Evolutionary conservation across 73 alveolate genomes (phyloP), one percentile per base, ranked within the genome.

Genomic region (Urostyla sp.): DNA sequence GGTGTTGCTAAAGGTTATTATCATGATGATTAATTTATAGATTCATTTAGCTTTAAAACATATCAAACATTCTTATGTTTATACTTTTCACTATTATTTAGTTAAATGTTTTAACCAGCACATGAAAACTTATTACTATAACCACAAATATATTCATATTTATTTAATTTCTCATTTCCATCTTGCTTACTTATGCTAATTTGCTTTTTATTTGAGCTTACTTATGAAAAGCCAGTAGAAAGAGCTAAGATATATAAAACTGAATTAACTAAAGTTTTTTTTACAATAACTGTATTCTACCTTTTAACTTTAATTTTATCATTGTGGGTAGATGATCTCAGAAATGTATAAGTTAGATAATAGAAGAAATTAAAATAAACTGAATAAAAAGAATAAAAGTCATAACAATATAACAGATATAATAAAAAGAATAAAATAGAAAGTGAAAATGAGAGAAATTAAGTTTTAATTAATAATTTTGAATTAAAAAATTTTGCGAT

Each of bases 131-230:
- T 73, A 4, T n/a, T 20, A 15, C 35, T 46, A 1, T 21, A 23
- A 16, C 85, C 85, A 1, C 27, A 73, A n/a, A 37, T 73, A 0
- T 61, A 52, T 0, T 49, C 31, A 37, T n/a, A 49, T 7, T 5
- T 73, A 61, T 73, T 50, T 51, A 28, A 28, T 27, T 13, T 73
- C 38, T 52, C 74, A 15, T 34, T 73, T 27, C 75, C 85, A 3
- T 18, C 85, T n/a, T 51, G 59, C 45, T n/a, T 52, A n/a, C n/a
- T 55, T 21, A 73, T 73, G 85, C 18, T 73, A 27, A 27, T 73
- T 34, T 15, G 26, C 75, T 73, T 73, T 49, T 34, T 73, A 2
- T 52, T 34, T 53, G 85, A 73, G 27, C 43, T 73, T 18, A 73
- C 72, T 21, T 37, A 34, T 51, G 72, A 73, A 23, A 7, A 55